phyloP scores from a whole-genome alignment of 208 protist genomes.

The Balamuthia mandrillaris region DNA sequence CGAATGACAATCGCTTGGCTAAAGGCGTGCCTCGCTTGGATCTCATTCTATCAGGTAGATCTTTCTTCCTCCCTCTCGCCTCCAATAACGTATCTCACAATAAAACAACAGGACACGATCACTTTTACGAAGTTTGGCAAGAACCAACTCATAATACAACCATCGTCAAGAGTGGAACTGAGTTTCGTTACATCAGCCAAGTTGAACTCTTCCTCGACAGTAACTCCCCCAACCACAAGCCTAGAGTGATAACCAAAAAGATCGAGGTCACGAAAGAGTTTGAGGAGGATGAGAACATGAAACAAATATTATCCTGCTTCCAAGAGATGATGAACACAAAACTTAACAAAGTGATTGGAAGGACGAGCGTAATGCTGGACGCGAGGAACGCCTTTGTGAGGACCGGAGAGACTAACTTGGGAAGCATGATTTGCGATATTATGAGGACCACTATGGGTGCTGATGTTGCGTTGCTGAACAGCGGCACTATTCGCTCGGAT shows the following conservation, averaged over 20 bases:
- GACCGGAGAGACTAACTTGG: not conserved
- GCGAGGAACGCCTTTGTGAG: constrained; percentile 11
- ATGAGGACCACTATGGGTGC: not conserved
- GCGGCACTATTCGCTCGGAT: constrained; percentile 12
- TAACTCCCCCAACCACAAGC: too few species aligned
- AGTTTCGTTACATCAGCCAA: constrained; percentile 12
- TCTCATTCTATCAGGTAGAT: too few species aligned
- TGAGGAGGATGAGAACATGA: not conserved
- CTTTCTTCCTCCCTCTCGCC: too few species aligned
- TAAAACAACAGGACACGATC: too few species aligned
- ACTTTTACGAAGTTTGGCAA: constrained; percentile 17
- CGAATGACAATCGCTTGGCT: constrained; percentile 5
- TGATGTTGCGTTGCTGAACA: constrained; percentile 1
- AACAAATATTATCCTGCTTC: not conserved
- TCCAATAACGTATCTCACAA: too few species aligned
- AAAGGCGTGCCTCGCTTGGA: too few species aligned
- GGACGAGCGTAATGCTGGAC: constrained; percentile 6
- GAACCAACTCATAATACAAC: not conserved
- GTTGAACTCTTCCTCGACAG: not conserved
- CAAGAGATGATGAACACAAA: not conserved
- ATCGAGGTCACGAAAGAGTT: constrained; percentile 18
- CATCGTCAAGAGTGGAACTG: constrained; percentile 18
- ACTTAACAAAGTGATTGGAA: constrained; percentile 26
- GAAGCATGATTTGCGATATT: constrained; percentile 21
- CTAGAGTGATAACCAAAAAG: too few species aligned